Conservation (phyloP, 2,329 filamentous ascomycete species). For the Xylariaceae sp. region DNA sequence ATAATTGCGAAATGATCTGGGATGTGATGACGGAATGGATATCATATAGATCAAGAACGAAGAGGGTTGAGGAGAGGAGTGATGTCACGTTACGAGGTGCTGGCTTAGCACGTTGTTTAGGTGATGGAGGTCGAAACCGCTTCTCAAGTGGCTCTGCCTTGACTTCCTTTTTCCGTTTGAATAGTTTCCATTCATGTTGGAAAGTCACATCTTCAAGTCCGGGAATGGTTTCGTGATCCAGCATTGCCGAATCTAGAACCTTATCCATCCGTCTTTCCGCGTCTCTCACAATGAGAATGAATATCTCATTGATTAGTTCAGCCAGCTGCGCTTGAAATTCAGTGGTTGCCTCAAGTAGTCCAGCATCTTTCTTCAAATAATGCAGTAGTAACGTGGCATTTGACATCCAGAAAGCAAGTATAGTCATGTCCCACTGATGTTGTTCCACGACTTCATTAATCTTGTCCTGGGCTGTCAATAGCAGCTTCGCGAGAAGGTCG, state of each 20-base stretch:
- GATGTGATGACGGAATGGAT: constrained; percentile 94
- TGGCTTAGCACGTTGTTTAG: constrained; percentile 85
- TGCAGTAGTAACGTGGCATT: constrained; percentile 94
- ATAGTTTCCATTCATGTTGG: constrained; percentile 97
- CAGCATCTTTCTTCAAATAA: constrained; percentile 91
- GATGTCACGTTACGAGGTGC: constrained; percentile 95
- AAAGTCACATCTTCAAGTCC: constrained; percentile 96
- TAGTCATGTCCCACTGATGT: constrained; percentile 99
- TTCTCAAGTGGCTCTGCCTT: constrained; percentile 90
- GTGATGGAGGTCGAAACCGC: constrained; percentile 85
- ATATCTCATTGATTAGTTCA: constrained; percentile 96
- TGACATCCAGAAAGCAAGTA: constrained; percentile 97
- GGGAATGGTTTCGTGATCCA: constrained; percentile 96
- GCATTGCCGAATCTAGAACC: constrained; percentile 85
- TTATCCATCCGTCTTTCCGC: constrained; percentile 96
- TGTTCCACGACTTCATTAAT: constrained; percentile 96
- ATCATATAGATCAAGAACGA: constrained; percentile 97
- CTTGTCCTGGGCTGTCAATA: constrained; percentile 86
- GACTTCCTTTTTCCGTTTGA: constrained; percentile 84
- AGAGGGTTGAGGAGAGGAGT: constrained; percentile 88
- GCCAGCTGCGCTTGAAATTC: constrained; percentile 91
- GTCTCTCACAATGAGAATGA: constrained; percentile 94
- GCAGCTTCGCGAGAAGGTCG: constrained; percentile 75
- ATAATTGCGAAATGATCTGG: constrained; percentile 85
- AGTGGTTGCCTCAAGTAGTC: constrained; percentile 72